Conservation (phyloP, 495 filamentous ascomycete genomes). For the Tuber umbilicatum region DNA sequence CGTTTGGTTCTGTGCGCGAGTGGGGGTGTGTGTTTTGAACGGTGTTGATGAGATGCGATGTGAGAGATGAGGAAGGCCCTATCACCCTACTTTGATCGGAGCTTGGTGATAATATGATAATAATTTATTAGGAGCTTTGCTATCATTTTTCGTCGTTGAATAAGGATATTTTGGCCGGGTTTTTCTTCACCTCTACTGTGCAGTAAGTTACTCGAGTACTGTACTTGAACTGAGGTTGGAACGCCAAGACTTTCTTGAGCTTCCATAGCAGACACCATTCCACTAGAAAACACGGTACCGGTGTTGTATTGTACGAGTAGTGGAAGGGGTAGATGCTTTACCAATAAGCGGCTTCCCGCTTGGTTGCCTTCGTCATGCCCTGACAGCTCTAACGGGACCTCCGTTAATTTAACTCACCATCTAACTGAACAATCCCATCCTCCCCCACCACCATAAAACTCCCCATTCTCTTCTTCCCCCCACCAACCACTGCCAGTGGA, state of each 20-base stretch:
- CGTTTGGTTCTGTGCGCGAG: background rate
- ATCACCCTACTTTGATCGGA: background rate
- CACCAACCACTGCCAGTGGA: background rate
- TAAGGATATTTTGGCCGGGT: background rate
- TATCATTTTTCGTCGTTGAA: background rate
- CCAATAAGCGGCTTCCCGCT: background rate
- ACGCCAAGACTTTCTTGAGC: background rate
- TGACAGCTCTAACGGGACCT: background rate
- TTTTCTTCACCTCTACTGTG: too few species aligned
- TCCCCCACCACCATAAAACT: background rate
- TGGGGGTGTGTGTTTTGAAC: background rate
- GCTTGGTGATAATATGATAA: background rate
- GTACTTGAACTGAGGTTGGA: background rate
- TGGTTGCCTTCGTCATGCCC: background rate
- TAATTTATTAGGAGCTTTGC: background rate
- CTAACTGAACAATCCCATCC: background rate
- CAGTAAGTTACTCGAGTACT: too few species aligned
- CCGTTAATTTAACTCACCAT: background rate
- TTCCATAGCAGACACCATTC: background rate
- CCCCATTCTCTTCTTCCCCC: background rate
- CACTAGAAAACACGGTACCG: background rate
- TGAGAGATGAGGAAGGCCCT: background rate
- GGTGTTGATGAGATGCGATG: background rate
- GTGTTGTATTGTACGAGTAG: background rate
- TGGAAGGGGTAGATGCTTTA: background rate